Conservation (phyloP, 2,329 filamentous ascomycete genomes). For the Epichloe sylvatica region DNA sequence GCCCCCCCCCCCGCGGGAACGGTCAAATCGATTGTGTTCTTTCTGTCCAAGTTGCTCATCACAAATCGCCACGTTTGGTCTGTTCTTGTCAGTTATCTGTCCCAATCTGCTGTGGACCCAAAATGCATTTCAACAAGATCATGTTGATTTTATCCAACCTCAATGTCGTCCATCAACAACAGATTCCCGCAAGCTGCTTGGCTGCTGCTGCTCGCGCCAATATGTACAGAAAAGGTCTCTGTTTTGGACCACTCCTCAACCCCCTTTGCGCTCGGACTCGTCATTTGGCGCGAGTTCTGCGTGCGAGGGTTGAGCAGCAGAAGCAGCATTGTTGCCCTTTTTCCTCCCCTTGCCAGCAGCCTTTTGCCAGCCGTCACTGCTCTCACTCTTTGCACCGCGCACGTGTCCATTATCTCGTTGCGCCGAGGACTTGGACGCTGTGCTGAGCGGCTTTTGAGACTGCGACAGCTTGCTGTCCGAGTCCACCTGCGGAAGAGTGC, state of each 20-base stretch:
- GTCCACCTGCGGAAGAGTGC: constrained; percentile 6
- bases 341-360: constrained; percentile 37
- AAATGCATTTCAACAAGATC: constrained; percentile 4
- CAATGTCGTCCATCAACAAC: constrained; percentile 1
- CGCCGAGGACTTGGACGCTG: constrained; percentile 23
- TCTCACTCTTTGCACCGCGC: constrained; percentile 41
- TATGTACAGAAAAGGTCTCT: not conserved
- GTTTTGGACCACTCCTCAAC: constrained; percentile 12
- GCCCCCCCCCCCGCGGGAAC: not conserved
- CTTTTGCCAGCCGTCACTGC: constrained; percentile 44
- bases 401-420: constrained; percentile 38
- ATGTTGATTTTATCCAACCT: constrained; percentile 6
- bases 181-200: not conserved
- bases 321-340: constrained; percentile 31
- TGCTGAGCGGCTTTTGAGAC: constrained; percentile 12
- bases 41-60: not conserved
- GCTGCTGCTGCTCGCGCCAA: not conserved
- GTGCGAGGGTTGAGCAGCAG: constrained; percentile 22
- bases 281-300: constrained; percentile 44
- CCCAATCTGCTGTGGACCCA: not conserved
- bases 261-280: constrained; percentile 50
- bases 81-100: constrained; percentile 3
- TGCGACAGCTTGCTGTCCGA: constrained; percentile 9
- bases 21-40: not conserved
- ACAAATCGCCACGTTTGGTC: not conserved